Percentiles rank a stretch among this genome's conserved stretches.
Conservation (phyloP, 2,329 filamentous ascomycete genomes). For the Ophiosphaerella korrae region DNA sequence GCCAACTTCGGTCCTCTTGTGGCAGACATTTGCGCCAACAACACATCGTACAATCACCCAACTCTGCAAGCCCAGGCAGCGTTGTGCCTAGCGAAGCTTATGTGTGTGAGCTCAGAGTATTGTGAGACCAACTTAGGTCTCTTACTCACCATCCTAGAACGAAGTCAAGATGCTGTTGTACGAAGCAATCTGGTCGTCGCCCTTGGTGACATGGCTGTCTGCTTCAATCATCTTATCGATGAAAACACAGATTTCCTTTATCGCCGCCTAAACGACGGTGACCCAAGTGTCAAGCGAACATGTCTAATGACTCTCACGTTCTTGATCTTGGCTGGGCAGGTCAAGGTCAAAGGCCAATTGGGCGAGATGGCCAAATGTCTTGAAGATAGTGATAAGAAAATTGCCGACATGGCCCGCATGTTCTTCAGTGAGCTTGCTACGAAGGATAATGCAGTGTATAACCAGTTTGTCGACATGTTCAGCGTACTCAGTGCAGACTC, state of each 20-base stretch:
- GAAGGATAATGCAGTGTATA: constrained; percentile 98
- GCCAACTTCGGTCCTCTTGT: constrained; percentile 90
- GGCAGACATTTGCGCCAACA: constrained; percentile 87
- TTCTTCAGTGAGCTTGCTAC: constrained; percentile 98
- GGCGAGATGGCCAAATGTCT: constrained; percentile 99
- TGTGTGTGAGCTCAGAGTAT: constrained; percentile 97
- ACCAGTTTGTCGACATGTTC: constrained; percentile 99
- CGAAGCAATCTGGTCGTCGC: constrained; percentile 96
- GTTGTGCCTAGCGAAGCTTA: constrained; percentile 93
- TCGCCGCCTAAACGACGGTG: constrained; percentile 84
- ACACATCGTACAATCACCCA: constrained; percentile 86
- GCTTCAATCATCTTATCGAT: constrained; percentile 98
- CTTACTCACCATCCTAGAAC: constrained; percentile 96
- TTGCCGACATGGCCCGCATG: constrained; percentile 92
- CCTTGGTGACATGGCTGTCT: constrained; percentile 97
- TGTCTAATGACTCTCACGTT: constrained; percentile 99
- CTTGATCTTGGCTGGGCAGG: constrained; percentile 92
- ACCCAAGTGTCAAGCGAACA: constrained; percentile 90
- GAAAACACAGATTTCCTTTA: constrained; percentile 99
- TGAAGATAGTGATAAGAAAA: constrained; percentile 92
- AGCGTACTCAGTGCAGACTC: constrained; percentile 84
- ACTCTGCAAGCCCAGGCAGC: constrained; percentile 92
- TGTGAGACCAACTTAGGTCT: constrained; percentile 91
- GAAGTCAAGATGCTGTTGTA: constrained; percentile 88
- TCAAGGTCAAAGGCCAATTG: constrained; percentile 98